Percentiles rank a stretch among this genome's conserved stretches.
phyloP scores from a whole-genome alignment of 2,329 filamentous ascomycete species.

The Xylaria multiplex region DNA sequence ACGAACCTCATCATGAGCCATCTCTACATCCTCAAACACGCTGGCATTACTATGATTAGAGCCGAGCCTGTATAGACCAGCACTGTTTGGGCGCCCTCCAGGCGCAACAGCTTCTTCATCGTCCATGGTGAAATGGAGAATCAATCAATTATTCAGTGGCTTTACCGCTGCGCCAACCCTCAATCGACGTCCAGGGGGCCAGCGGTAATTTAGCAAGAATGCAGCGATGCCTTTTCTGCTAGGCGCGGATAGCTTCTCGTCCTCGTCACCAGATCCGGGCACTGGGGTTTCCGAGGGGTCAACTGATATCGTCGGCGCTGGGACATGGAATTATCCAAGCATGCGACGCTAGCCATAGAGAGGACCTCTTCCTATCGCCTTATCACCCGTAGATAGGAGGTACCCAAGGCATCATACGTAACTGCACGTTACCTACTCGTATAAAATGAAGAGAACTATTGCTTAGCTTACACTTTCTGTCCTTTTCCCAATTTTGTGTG shows the following conservation, averaged over 20 bases:
- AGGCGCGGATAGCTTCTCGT: neutral
- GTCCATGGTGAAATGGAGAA: slow-evolving; percentile 37
- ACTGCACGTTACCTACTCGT: too few relatives aligned
- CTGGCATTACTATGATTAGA: slow-evolving; percentile 80
- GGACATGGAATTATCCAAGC: slow-evolving; percentile 11
- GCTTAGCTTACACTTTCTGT: too few relatives aligned
- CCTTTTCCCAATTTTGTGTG: too few relatives aligned
- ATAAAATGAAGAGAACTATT: too few relatives aligned
- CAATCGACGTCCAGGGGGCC: slow-evolving; percentile 13
- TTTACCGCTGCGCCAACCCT: slow-evolving; percentile 28
- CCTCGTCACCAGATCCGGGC: slow-evolving; percentile 11
- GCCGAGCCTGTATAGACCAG: slow-evolving; percentile 68
- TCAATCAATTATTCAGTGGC: neutral
- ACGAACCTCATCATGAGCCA: slow-evolving; percentile 91
- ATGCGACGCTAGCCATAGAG: slow-evolving; percentile 24
- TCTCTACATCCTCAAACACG: slow-evolving; percentile 95
- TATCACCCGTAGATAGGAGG: neutral
- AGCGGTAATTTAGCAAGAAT: neutral
- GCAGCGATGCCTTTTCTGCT: neutral
- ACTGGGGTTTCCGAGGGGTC: slow-evolving; percentile 20
- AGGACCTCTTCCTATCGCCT: neutral
- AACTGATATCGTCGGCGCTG: slow-evolving; percentile 16
- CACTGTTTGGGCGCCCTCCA: slow-evolving; percentile 35
- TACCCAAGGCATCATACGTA: neutral
- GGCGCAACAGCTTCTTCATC: slow-evolving; percentile 40